Evolutionary conservation across 2,329 filamentous ascomycete genomes (phyloP), one percentile per base, ranked within the genome.

Genomic region (Cladophialophora psammophila): DNA sequence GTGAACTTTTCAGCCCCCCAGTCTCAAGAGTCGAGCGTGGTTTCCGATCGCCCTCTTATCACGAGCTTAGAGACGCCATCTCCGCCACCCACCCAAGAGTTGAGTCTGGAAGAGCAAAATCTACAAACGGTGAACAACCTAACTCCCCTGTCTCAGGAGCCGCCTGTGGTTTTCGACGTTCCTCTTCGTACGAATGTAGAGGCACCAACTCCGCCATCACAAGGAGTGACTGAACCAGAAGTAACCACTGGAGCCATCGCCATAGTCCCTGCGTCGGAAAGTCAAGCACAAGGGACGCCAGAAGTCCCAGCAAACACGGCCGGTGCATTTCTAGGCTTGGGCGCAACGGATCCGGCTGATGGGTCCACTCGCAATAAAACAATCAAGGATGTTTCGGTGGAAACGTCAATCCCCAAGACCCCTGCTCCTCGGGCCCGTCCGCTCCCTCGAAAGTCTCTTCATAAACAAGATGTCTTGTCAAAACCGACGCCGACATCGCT

Each of bases 401-500:
- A 26, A 26, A 26, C 3, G 45, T 5, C 45, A 26, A 50, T 26
- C 10, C 5, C 12, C 7, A 50, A 2, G 9, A 5, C 45, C 8
- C 45, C 45, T 50, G 26, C n/a, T 9, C 12, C 18, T 10, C 45
- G 18, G 9, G 10, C 7, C 45, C 45, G 18, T 9, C 10, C 18
- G 20, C n/a, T 0, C 2, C 1, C 15, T 50, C n/a, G 18, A 50
- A 3, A 18, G 26, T 26, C 18, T 20, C 45, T 26, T 12, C 45
- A 50, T 13, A 3, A 10, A n/a, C 45, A 9, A 50, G 6, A 50
- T 12, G 45, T 50, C 20, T 50, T 9, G 15, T 12, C 50, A 20
- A 61, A 20, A 35, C 26, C 62, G 15, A 68, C 63, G 42, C 18
- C 58, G 34, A 53, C 68, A 15, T 56, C 57, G 15, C 54, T 68